phyloP scores from a whole-genome alignment of 306 rosid genomes.

The Fragaria iinumae region DNA sequence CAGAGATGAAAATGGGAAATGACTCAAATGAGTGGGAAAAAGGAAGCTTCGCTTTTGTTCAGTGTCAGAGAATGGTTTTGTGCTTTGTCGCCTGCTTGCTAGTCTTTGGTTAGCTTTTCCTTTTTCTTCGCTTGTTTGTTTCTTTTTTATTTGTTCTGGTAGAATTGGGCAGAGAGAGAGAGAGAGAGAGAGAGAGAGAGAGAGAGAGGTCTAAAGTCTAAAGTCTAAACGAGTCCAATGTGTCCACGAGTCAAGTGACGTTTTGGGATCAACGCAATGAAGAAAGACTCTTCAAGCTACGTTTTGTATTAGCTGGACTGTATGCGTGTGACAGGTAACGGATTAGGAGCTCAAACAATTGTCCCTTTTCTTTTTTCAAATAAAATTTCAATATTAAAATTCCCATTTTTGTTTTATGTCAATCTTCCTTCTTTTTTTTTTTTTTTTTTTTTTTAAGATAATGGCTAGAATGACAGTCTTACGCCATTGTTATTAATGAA shows the following conservation, averaged over 20 bases:
- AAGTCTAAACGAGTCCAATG: background rate
- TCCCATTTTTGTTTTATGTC: background rate
- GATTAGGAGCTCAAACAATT: background rate
- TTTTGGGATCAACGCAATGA: background rate
- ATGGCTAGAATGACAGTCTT: no score
- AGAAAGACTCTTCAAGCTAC: background rate
- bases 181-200: background rate
- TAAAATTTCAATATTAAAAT: background rate
- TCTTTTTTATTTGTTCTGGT: background rate
- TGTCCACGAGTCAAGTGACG: background rate
- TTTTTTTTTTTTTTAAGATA: no score
- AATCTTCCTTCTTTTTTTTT: background rate
- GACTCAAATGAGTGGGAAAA: conserved; percentile 17
- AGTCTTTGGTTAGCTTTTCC: background rate
- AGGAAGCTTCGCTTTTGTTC: conserved; percentile 29
- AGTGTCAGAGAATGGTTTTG: conserved; percentile 22
- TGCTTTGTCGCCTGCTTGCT: conserved; percentile 31
- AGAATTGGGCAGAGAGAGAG: background rate
- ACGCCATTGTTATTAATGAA: no score
- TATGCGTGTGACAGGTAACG: background rate
- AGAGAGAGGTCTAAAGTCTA: no score
- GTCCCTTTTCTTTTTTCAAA: background rate
- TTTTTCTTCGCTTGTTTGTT: conserved; percentile 18
- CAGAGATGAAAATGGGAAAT: conserved; percentile 9
- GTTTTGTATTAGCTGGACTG: background rate